A percentile compares a stretch with the other conserved stretches of the same genome.
Conservation (phyloP, 2,329 filamentous ascomycete genomes). For the Phialocephala subalpina region DNA sequence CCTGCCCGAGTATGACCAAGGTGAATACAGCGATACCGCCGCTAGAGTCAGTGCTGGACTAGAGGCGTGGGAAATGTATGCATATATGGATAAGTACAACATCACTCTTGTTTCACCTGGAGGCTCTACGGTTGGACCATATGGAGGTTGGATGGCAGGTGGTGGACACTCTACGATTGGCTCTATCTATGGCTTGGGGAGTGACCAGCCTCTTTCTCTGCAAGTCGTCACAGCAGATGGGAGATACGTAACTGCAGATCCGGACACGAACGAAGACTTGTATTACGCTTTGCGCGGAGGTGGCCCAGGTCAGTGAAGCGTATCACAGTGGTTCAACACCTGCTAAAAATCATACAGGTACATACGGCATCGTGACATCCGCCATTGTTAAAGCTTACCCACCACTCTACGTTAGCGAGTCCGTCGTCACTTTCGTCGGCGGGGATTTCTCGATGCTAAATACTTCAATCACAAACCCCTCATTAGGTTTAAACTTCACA, state of each 20-base stretch:
- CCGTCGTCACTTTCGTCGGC: conserved; percentile 51
- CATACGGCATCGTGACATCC: conserved; percentile 44
- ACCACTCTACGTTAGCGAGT: conserved; percentile 42
- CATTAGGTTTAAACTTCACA: not conserved
- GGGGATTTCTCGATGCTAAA: conserved; percentile 14
- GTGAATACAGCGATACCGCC: conserved; percentile 33
- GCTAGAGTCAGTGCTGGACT: conserved; percentile 35
- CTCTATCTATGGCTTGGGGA: conserved; percentile 27
- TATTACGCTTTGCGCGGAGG: conserved; percentile 41
- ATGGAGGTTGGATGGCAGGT: conserved; percentile 35
- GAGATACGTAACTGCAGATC: conserved; percentile 25
- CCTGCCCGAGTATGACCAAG: conserved; percentile 17
- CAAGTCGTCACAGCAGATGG: conserved; percentile 30
- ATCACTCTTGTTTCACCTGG: conserved; percentile 22
- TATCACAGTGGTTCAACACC: not conserved
- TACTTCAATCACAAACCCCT: not conserved
- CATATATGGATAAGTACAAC: conserved; percentile 45
- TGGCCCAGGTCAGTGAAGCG: conserved; percentile 18
- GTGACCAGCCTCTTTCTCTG: conserved; percentile 29
- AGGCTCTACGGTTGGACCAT: conserved; percentile 21
- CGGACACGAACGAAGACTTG: conserved; percentile 41
- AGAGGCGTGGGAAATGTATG: conserved; percentile 26
- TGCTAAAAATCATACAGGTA: conserved; percentile 40
- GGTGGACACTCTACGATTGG: conserved; percentile 28
- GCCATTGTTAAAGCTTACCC: conserved; percentile 61